Conservation (phyloP, 352 stramenopile genomes). For the Phytophthora crassamura region DNA sequence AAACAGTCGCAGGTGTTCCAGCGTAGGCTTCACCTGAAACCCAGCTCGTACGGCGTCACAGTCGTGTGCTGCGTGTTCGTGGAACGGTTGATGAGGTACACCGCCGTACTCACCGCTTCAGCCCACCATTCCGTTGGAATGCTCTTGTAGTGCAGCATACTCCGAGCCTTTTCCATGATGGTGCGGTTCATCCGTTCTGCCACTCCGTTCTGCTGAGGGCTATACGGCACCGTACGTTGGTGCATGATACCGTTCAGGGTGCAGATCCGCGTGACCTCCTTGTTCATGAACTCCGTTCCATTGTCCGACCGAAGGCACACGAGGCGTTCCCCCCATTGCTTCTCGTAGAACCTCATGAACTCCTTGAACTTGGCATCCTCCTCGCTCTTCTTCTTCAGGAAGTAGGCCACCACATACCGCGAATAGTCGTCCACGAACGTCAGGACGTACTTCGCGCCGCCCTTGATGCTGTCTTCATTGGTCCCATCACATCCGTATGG, state of each 20-base stretch:
- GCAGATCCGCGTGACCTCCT: slow-evolving; percentile 1
- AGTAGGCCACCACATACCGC: slow-evolving; percentile 12
- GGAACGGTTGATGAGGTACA: slow-evolving; percentile 31
- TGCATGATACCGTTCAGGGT: slow-evolving; percentile 9
- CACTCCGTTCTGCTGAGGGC: slow-evolving; percentile 16
- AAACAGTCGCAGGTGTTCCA: slow-evolving; percentile 28
- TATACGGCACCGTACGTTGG: slow-evolving; percentile 8
- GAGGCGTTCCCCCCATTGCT: slow-evolving; percentile 16
- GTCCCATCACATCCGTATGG: slow-evolving; percentile 20
- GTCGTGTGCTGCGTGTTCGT: background rate
- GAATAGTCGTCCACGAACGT: slow-evolving; percentile 12
- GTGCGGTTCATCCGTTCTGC: slow-evolving; percentile 24
- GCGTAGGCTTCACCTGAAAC: slow-evolving; percentile 1
- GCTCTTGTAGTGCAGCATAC: slow-evolving; percentile 31
- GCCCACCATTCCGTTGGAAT: slow-evolving; percentile 30
- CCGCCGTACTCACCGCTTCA: slow-evolving; percentile 32
- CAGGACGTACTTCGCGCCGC: slow-evolving; percentile 3
- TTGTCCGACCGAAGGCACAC: slow-evolving; percentile 26
- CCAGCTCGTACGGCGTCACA: slow-evolving; percentile 24
- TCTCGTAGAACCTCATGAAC: slow-evolving; percentile 18
- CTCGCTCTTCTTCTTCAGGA: slow-evolving; percentile 19
- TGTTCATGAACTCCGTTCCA: slow-evolving; percentile 24
- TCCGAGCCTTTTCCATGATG: slow-evolving; percentile 27
- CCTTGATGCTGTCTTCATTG: background rate
- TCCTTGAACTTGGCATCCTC: slow-evolving; percentile 9